Percentiles rank a stretch among this genome's conserved stretches.
Evolutionary conservation across 352 stramenopile species (phyloP).

Genomic region (Elongisporangium undulatum): DNA sequence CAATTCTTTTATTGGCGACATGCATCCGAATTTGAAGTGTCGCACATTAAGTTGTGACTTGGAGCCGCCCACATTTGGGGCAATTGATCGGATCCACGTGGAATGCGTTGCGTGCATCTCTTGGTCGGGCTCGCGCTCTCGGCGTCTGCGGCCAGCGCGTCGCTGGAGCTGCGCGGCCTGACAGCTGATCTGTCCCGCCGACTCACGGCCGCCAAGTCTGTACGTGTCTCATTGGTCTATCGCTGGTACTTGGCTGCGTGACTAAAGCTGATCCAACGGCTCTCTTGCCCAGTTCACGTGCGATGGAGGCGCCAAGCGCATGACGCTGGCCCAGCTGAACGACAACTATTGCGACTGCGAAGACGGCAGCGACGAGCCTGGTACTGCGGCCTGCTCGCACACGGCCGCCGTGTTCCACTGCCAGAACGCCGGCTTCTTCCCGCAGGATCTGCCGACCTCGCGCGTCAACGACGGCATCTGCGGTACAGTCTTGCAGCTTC

Average conservation of each 20-base stretch:
- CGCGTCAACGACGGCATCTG: conserved; percentile 77
- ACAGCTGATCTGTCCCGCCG: conserved; percentile 34
- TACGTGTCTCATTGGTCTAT: conserved; percentile 13
- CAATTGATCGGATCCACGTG: not conserved
- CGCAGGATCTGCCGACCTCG: conserved; percentile 50
- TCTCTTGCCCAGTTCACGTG: conserved; percentile 57
- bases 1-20: not conserved
- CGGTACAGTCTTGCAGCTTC: conserved; percentile 21
- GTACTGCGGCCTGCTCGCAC: conserved; percentile 82
- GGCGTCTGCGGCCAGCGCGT: conserved; percentile 1
- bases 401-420: conserved; percentile 59
- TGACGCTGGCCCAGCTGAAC: conserved; percentile 72
- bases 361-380: conserved; percentile 87
- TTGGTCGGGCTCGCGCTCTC: conserved; percentile 14
- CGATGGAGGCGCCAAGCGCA: conserved; percentile 41
- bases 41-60: not conserved
- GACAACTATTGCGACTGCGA: conserved; percentile 95
- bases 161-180: conserved; percentile 32
- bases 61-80: not conserved
- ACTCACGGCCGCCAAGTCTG: conserved; percentile 25
- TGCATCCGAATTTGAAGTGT: not conserved
- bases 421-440: conserved; percentile 69
- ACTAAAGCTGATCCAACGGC: conserved; percentile 6
- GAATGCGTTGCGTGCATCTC: conserved; percentile 17
- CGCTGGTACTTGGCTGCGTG: conserved; percentile 1